Evolutionary conservation across 352 stramenopile species (phyloP), one percentile per base, ranked within the genome.

Genomic region (Pythium myriotylum): DNA sequence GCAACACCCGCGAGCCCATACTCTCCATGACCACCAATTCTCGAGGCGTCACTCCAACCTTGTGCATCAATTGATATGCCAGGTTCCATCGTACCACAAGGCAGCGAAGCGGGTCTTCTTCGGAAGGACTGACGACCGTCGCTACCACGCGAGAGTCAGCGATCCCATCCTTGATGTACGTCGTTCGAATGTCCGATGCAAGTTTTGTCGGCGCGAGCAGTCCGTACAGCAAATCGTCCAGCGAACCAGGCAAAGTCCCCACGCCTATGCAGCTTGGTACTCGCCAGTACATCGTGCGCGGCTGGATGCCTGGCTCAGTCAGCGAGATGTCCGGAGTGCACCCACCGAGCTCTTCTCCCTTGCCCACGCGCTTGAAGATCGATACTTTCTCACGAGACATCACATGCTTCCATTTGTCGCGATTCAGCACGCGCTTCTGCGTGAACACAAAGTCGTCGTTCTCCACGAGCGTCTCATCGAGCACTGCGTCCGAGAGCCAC

Each of bases 201-300:
- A 19, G 53, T 23, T 46, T 52, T 9, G 48, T 54, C 14, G 22
- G 20, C 20, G 49, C 49, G 1, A 59, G 13, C n/a, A 59, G n/a
- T 14, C 58, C 58, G 29, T 65, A 65, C 14, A 65, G 39, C 13
- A 65, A 14, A 13, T 65, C 58, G 2, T 65, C 58, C 2, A 65
- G 22, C 16, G 39, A 40, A 10, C 58, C 58, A 17, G 32, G 26
- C 26, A 65, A 32, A 0, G 49, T 48, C 0, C 58, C 58, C 2
- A 59, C 40, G 24, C 58, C 57, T 1, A 58, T 20, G 27, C 42
- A 53, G 8, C 16, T 46, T 14, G 57, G 57, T 16, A 71, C 59
- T 19, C 68, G 66, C 48, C 63, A 74, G 51, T 64, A 81, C 72
- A 49, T 73, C 45, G 54, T 74, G 33, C 23, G 24, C 12, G 51